These are phyloP conservation scores for Neonectria sp. DNA, from an alignment of 2,329 filamentous ascomycete species.

Conservation along the genomic window DNA sequence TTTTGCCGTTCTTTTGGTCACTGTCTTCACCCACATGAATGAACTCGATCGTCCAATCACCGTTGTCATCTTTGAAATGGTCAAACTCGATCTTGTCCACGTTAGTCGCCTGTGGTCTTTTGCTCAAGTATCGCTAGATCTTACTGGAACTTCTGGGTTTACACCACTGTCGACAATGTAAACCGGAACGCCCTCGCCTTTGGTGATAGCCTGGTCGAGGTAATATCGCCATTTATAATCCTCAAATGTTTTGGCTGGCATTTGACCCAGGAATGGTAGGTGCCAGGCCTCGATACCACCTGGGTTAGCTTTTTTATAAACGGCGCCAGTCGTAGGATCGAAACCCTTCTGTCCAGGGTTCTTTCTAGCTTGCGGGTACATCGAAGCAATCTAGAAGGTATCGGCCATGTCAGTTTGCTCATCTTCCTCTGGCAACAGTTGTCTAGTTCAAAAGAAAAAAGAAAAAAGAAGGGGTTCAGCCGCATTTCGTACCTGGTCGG, in stretches of 20 bases:
- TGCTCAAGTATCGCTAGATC: not conserved
- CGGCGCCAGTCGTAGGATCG: not conserved
- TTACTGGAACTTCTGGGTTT: not conserved
- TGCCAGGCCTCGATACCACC: not conserved
- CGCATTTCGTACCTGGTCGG: no score
- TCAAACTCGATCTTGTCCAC: not conserved
- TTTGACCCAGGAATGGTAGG: not conserved
- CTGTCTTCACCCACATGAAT: slow-evolving; percentile 5
- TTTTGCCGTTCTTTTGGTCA: not conserved
- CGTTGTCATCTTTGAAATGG: not conserved
- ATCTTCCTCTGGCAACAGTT: no score
- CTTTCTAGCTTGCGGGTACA: not conserved
- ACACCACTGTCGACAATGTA: not conserved
- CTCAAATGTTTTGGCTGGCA: not conserved
- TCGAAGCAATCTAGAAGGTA: not conserved
- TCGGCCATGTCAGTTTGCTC: no score
- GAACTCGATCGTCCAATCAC: not conserved
- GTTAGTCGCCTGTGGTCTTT: not conserved
- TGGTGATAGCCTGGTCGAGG: not conserved
- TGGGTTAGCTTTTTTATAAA: not conserved
- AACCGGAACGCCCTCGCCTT: not conserved
- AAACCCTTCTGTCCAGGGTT: not conserved
- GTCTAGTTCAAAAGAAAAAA: no score
- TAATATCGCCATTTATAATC: not conserved
- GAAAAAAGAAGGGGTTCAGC: no score